Base-by-base conservation (phyloP, 2,329 filamentous ascomycete species). In the Alternaria brassicae region DNA sequence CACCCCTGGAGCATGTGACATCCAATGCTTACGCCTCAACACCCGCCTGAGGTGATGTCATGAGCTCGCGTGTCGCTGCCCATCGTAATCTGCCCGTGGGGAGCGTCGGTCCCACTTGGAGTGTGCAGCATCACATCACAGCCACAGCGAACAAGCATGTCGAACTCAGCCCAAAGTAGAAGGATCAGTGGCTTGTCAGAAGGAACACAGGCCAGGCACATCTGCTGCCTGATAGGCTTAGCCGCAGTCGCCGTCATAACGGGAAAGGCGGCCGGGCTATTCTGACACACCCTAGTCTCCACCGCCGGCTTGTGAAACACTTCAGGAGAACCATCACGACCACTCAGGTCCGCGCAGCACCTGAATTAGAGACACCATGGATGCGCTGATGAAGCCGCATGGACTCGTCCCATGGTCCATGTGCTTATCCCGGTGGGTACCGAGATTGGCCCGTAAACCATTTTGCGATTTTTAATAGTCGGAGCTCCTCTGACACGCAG, bases 211-310 rank as follows among this genome's bases (percentile, higher is more conserved):
- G 61, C 62, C 62, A 73, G 71, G 69, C 41, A 68, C 63, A 47
- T 59, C 9, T n/a, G 49, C 9, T 17, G 15, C 56, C 45, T 67
- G 56, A 74, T 73, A 68, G 72, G 72, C 50, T 37, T 41, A 44
- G 44, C 21, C 59, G 53, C 34, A 49, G 28, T 48, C 44, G 49
- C 47, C 60, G 55, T 37, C 47, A 52, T 42, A 56, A 56, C 51
- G 52, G 63, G 63, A 63, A 50, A 51, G 53, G 69, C 62, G 67
- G 63, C 65, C 67, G 57, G 60, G 36, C 61, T 56, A 39, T 56
- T 68, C 73, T 76, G 72, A 75, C 67, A 71, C 74, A 47, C 56
- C 63, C 74, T 73, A 75, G 71, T 63, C 65, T 66, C 73, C 72
- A 76, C 73, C 48, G 28, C 60, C 60, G 71, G 69, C 72, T 74